These are phyloP conservation scores for Carpinus fangiana DNA, from an alignment of 306 rosid genomes.

Conservation along the genomic window DNA sequence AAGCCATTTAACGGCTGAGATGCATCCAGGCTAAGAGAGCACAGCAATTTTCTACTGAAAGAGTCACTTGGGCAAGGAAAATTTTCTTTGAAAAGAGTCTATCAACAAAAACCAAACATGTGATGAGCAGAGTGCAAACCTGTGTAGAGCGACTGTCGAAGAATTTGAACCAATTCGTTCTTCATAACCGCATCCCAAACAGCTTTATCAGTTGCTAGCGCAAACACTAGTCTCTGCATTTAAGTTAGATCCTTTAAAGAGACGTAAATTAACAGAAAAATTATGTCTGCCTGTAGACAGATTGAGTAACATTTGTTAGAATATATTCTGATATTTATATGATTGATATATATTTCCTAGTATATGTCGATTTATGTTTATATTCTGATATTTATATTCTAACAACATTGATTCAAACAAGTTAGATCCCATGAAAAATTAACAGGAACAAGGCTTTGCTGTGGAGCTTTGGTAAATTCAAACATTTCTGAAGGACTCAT, in stretches of 20 bases:
- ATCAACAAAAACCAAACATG: constrained; percentile 1
- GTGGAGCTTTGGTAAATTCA: neutral
- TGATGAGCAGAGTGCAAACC: constrained; percentile 37
- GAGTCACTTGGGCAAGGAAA: neutral
- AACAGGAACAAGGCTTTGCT: neutral
- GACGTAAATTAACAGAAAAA: constrained; percentile 15
- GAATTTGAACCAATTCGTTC: constrained; percentile 46
- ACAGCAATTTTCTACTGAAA: neutral
- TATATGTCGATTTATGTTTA: too few species aligned
- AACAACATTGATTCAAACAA: neutral
- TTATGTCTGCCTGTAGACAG: neutral
- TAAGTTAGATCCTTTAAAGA: constrained; percentile 14
- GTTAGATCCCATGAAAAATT: neutral
- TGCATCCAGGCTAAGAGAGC: neutral
- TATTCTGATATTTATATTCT: too few species aligned
- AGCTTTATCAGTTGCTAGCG: constrained; percentile 64
- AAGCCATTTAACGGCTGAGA: neutral
- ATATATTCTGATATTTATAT: too few species aligned
- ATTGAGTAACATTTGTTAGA: neutral
- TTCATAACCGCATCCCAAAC: constrained; percentile 65
- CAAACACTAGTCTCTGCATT: constrained; percentile 62
- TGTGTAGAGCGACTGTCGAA: constrained; percentile 39
- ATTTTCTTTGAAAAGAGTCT: neutral
- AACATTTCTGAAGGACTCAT: neutral
- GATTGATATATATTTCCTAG: too few species aligned